These are phyloP conservation scores for Epithele typhae DNA, from an alignment of 768 basidiomycete species.

Conservation along the genomic window DNA sequence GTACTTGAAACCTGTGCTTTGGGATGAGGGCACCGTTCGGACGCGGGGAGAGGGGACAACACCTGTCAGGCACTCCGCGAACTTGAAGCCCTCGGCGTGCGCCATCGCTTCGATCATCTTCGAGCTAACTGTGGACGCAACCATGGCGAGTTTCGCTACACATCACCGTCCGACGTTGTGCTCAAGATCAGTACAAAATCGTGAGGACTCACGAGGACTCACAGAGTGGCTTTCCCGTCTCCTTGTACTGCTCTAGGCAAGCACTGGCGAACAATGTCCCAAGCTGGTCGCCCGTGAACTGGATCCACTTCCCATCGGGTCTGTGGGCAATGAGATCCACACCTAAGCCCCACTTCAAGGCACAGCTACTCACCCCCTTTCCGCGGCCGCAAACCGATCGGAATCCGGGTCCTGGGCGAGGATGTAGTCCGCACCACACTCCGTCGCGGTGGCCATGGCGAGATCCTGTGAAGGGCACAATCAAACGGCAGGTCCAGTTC, in stretches of 20 bases:
- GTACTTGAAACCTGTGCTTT: slow-evolving; percentile 72
- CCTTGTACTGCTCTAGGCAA: slow-evolving; percentile 41
- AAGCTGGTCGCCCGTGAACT: slow-evolving; percentile 84
- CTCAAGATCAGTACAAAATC: slow-evolving; percentile 16
- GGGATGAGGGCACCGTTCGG: slow-evolving; percentile 2
- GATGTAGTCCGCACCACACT: slow-evolving; percentile 53
- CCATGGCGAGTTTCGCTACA: slow-evolving; percentile 71
- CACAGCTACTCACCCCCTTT: slow-evolving; percentile 49
- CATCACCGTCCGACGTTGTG: too few relatives aligned
- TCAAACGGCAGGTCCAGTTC: too few relatives aligned
- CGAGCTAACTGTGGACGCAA: slow-evolving; percentile 87
- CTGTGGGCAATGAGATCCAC: slow-evolving; percentile 27
- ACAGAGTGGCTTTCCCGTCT: slow-evolving; percentile 43
- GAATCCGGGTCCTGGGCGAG: slow-evolving; percentile 89
- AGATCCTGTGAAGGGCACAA: slow-evolving; percentile 51
- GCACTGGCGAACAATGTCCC: slow-evolving; percentile 54
- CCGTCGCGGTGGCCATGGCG: slow-evolving; percentile 60
- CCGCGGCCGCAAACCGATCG: slow-evolving; percentile 77
- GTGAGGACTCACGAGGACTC: too few relatives aligned
- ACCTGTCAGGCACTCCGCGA: slow-evolving; percentile 85
- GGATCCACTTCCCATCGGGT: slow-evolving; percentile 53
- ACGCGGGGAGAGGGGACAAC: not conserved
- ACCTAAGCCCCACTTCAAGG: too few relatives aligned
- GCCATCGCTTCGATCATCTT: slow-evolving; percentile 87
- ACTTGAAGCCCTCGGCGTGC: slow-evolving; percentile 70